Base-by-base conservation (phyloP, 2,329 filamentous ascomycete species). In the Fusarium sp. region DNA sequence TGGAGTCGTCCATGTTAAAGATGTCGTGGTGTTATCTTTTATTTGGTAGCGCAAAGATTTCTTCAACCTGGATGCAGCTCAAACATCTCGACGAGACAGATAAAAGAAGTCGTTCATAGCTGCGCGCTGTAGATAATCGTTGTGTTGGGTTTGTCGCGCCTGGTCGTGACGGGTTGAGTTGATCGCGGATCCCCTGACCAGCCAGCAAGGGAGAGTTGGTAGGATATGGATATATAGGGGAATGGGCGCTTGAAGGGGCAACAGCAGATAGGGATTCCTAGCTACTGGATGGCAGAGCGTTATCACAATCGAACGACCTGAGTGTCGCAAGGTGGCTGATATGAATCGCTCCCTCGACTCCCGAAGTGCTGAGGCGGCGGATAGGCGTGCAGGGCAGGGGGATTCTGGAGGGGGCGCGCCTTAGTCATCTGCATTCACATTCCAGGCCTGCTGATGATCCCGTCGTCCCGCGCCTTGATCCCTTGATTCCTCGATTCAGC, bases 51-150 rank as follows among this genome's bases (percentile, higher is more conserved):
- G 60, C 65, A 63, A 65, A 58, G 23, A 31, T 55, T 48, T 64
- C 24, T 50, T 67, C 41, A 56, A 29, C 57, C 59, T 43, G 50
- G 33, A n/a, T 54, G 65, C 57, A 66, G 46, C 61, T 74, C 55
- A 74, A 62, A 54, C 73, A 75, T 73, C 57, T 68, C 66, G 70
- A 66, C 70, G 53, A 48, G 58, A 28, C 47, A 61, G 28, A 60
- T 54, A 44, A 39, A 57, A 62, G 33, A 57, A 53, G 43, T 23
- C 44, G 57, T 49, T 68, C 69, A 75, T 75, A 60, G 47, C 66
- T 71, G 64, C 62, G 71, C 70, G 67, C 69, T 50, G 62, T 64
- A 52, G 69, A 26, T 49, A 24, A 47, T 44, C 28, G 58, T 50
- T 39, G 52, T 31, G 57, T 49, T 23, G 38, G 41, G 33, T 23